These are phyloP conservation scores for Asterochloris erici DNA, from an alignment of 139 green algal genomes.

Conservation along the genomic window DNA sequence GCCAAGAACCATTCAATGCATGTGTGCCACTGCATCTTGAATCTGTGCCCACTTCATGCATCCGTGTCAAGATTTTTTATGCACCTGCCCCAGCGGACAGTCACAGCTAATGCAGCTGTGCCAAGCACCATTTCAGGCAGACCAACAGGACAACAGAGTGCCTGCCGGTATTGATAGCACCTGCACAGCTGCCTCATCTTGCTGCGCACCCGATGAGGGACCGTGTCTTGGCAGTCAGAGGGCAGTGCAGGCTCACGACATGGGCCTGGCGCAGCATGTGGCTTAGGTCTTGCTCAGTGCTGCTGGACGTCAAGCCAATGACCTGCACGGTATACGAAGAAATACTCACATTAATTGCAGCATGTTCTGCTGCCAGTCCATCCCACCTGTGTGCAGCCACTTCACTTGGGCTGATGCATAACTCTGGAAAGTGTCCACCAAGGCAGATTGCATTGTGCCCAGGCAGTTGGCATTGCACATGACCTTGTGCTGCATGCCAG, in stretches of 20 bases:
- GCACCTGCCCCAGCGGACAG: background rate
- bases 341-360: no score
- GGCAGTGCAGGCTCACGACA: conserved; percentile 45
- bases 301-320: conserved; percentile 17
- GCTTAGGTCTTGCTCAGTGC: conserved; percentile 27
- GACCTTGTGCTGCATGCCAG: background rate
- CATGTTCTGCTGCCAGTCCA: no score
- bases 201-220: conserved; percentile 33
- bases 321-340: background rate
- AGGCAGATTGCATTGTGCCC: background rate
- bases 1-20: background rate
- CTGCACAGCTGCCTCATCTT: background rate
- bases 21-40: background rate
- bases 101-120: background rate
- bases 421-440: background rate
- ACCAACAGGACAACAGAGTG: background rate
- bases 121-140: background rate
- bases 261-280: conserved; percentile 30
- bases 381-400: background rate
- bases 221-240: conserved; percentile 32
- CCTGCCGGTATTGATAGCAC: background rate
- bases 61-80: background rate
- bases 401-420: background rate
- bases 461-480: background rate
- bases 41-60: background rate